Base-by-base conservation (phyloP, 352 stramenopile genomes). In the Phytophthora rubi region DNA sequence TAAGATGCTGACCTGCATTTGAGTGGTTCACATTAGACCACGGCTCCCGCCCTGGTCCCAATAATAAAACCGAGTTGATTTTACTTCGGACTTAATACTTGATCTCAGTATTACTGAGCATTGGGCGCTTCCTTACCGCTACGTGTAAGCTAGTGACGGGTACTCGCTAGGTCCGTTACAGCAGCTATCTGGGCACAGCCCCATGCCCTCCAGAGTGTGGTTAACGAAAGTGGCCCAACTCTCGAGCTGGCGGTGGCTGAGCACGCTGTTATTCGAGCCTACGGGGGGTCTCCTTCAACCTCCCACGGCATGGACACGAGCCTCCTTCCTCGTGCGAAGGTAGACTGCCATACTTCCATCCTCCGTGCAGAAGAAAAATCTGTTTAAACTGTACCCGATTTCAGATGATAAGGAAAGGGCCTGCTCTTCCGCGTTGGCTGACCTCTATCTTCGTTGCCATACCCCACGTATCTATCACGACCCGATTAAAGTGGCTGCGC, bases 331-430 rank as follows among this genome's bases (percentile, higher is more conserved):
- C 28, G 5, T 7, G 21, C 28, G 30, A 61, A 28, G 52, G 33
- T 39, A 12, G 10, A 61, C 28, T 48, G 15, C 26, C 39, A 28
- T 3, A 21, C 3, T 26, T 10, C 4, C 7, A 55, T 55, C 18
- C 57, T 12, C 3, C 10, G 8, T 3, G 9, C 48, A 5, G 4
- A 37, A 8, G 18, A 28, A 1, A 21, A 53, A 53, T 7, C 21
- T 59, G 33, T 49, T 10, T 28, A 53, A 59, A 58, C 8, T 53
- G 18, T 59, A 59, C 55, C 52, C 53, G 30, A 42, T 62, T 30
- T 3, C 15, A 3, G 4, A 28, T 0, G 4, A 2, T 5, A 9
- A 30, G 1, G 53, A 58, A 6, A 48, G 13, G 6, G 53, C 44
- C 1, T 6, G 15, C 7, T 16, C 62, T 3, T 69, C 16, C 30